Evolutionary conservation across 106 monocot genomes (phyloP).

Genomic region (Cymbidium sinense): DNA sequence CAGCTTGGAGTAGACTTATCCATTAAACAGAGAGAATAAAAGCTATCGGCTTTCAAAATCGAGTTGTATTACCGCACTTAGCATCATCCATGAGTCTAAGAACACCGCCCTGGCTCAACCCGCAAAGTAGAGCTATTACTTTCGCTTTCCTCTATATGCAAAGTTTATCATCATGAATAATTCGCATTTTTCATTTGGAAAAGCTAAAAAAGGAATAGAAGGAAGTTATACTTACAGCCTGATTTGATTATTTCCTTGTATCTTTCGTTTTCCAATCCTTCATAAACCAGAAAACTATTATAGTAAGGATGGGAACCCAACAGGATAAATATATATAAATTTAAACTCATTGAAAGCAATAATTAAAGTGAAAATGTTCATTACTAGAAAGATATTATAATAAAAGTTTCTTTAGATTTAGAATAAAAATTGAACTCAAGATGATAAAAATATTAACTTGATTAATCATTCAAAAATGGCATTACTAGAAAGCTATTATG

Average conservation of each 20-base stretch:
- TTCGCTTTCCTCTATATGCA: not conserved
- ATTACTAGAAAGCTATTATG: too few relatives aligned
- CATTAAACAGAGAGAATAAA: not conserved
- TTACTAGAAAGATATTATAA: too few relatives aligned
- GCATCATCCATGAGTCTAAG: constrained; percentile 88
- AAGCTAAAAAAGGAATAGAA: not conserved
- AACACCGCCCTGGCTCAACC: constrained; percentile 93
- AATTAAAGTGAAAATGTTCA: too few relatives aligned
- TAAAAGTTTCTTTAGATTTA: too few relatives aligned
- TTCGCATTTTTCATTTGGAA: too few relatives aligned
- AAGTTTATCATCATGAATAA: not conserved
- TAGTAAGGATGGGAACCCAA: too few relatives aligned
- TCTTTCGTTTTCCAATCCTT: constrained; percentile 99
- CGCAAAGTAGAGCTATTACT: not conserved
- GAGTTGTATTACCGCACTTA: constrained; percentile 81
- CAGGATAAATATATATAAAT: too few relatives aligned
- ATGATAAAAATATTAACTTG: too few relatives aligned
- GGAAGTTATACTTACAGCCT: constrained; percentile 57
- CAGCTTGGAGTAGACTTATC: too few relatives aligned
- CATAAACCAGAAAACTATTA: constrained; percentile 11
- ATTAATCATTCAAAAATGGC: too few relatives aligned
- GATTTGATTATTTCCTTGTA: constrained; percentile 94
- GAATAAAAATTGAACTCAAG: too few relatives aligned
- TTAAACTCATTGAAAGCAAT: too few relatives aligned
- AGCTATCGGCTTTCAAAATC: constrained; percentile 6